Base-by-base conservation (phyloP, 2,329 filamentous ascomycete species). In the Exserohilum turcica region DNA sequence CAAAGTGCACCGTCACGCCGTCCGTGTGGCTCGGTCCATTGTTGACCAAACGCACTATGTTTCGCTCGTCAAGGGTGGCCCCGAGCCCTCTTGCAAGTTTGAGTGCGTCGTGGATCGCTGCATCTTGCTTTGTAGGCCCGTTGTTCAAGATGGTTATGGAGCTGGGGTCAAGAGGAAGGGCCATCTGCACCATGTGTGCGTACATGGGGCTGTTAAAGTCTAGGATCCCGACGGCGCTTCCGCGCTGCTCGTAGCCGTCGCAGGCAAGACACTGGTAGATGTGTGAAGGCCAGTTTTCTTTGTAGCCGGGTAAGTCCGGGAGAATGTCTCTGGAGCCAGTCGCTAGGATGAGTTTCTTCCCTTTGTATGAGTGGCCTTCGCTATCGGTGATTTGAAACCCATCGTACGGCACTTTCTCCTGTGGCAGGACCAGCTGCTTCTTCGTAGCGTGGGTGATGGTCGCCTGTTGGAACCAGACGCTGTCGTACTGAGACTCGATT, bases 211-310 rank as follows among this genome's bases (percentile, higher is more conserved):
- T 57, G 8, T 57, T 52, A 28, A 64, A 67, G 2, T 56, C 60
- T 0, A 73, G 56, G 15, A 73, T 54, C 3, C 69, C 70, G 5
- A 70, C 64, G 0, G 71, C 61, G 2, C 59, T 61, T 1, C 80
- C 82, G 12, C 79, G 76, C 44, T 86, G 81, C 56, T 87, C 84
- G 64, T 78, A 86, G 4, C 84, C 84, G 57, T 86, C 78, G 66
- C 83, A 86, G 60, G 81, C 84, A 1, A 86, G 76, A 59, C 83
- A 86, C 60, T 86, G 83, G 58, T 82, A 86, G 29, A 71, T 69
- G 33, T 71, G 68, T 5, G 32, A 18, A 0, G 68, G 64, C 83
- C 83, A 87, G 48, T 80, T 81, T 35, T 85, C 80, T 0, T 59
- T 73, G 55, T 83, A 87, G 0, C 85, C 84, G 1, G 33, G 21